Conservation (phyloP, 176 grass and related monocot genomes). For the Zizania latifolia region DNA sequence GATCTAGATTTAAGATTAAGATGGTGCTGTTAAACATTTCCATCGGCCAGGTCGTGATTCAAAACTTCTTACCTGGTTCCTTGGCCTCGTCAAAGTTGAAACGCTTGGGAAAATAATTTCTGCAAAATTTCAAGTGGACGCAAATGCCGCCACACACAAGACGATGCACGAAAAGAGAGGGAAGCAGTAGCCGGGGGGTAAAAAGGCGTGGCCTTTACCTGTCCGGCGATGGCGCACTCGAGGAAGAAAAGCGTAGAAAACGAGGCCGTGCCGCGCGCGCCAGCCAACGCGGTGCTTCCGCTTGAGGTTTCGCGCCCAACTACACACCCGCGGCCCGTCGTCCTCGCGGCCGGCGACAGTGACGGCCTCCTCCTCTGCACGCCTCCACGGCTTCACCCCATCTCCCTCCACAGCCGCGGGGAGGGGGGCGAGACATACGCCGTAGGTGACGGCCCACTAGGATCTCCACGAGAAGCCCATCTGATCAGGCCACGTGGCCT, state of each 20-base stretch:
- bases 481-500: too few relatives aligned
- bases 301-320: not conserved
- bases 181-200: not conserved
- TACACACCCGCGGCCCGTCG: not conserved
- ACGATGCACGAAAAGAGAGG: too few relatives aligned
- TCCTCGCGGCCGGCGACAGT: not conserved
- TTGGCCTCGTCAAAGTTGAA: not conserved
- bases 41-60: not conserved
- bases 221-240: not conserved
- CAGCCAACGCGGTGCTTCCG: too few relatives aligned
- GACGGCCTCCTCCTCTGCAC: not conserved
- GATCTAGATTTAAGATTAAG: conserved; percentile 10
- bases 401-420: too few relatives aligned
- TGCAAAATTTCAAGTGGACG: not conserved
- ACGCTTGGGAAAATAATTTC: not conserved
- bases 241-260: not conserved
- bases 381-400: too few relatives aligned
- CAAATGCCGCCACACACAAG: not conserved
- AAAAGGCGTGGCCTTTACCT: conserved; percentile 11
- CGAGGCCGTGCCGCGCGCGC: too few relatives aligned
- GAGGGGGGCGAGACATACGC: too few relatives aligned
- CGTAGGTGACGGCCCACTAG: too few relatives aligned
- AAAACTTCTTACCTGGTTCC: not conserved
- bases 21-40: not conserved
- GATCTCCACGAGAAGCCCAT: too few relatives aligned